Evolutionary conservation across 1,284 basidiomycete species (phyloP).

Genomic region (Microbotryum scabiosae): DNA sequence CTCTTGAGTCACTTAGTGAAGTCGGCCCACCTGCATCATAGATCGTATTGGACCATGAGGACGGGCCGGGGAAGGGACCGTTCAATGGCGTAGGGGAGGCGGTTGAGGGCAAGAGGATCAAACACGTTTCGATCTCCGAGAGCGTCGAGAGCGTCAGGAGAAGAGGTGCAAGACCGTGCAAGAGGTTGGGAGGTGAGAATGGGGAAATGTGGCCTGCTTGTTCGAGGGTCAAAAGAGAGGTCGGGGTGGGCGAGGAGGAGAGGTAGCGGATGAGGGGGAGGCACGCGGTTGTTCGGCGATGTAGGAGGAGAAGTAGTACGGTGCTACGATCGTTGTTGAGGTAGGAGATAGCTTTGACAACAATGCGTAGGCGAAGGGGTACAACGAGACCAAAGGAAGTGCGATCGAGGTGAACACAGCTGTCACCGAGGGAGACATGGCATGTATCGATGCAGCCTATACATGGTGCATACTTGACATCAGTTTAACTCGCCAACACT

Average conservation of each 20-base stretch:
- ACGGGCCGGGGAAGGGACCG: constrained; percentile 19
- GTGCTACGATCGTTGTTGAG: constrained; percentile 9
- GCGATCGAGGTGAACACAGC: constrained; percentile 23
- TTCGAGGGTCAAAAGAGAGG: neutral
- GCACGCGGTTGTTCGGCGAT: neutral
- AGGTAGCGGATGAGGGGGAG: neutral
- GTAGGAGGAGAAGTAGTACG: constrained; percentile 26
- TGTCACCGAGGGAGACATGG: constrained; percentile 18
- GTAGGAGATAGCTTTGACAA: constrained; percentile 10
- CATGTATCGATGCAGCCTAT: constrained; percentile 4
- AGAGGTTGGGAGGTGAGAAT: constrained; percentile 23
- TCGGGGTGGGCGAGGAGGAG: neutral
- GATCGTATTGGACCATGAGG: neutral
- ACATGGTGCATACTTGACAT: neutral
- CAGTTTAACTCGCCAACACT: neutral
- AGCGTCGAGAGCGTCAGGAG: constrained; percentile 18
- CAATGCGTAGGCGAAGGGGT: constrained; percentile 17
- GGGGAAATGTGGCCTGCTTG: neutral
- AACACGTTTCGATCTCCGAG: neutral
- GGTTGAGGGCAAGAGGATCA: constrained; percentile 24
- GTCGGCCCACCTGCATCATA: constrained; percentile 24
- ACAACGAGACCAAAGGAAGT: constrained; percentile 12
- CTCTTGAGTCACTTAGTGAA: constrained; percentile 12
- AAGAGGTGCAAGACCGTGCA: constrained; percentile 24
- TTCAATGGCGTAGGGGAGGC: constrained; percentile 22